Conservation (phyloP, 164 flowering plant genomes). For the Liquidambar formosana region DNA sequence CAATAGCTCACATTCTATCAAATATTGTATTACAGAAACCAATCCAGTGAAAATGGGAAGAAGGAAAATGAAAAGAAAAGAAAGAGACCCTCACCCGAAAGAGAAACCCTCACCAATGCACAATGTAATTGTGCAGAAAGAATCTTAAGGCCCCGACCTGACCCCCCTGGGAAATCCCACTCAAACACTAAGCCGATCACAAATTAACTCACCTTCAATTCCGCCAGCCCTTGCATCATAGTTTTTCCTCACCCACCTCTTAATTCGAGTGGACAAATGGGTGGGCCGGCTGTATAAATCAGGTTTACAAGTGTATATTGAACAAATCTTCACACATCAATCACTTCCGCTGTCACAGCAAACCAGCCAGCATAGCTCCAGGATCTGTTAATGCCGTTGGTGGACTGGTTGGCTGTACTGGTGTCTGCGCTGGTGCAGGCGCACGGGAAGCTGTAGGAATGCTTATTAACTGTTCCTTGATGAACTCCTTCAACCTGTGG, state of each 20-base stretch:
- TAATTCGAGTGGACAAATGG: conserved; percentile 19
- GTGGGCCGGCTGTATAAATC: conserved; percentile 37
- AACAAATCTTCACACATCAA: conserved; percentile 41
- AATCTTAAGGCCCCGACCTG: conserved; percentile 37
- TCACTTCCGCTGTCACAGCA: conserved; percentile 46
- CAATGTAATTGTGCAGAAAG: conserved; percentile 44
- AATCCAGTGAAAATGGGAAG: conserved; percentile 22
- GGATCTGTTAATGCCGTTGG: conserved; percentile 59
- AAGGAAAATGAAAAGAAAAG: not conserved
- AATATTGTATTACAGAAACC: conserved; percentile 37
- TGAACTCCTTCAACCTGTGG: conserved; percentile 89
- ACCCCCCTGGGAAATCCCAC: conserved; percentile 15
- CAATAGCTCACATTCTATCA: conserved; percentile 21
- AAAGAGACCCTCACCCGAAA: conserved; percentile 13
- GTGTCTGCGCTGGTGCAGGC: conserved; percentile 45
- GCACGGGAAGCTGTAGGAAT: conserved; percentile 52
- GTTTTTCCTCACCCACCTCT: conserved; percentile 26
- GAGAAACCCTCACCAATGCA: conserved; percentile 32
- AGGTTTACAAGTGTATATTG: conserved; percentile 32
- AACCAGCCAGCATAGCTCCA: conserved; percentile 85
- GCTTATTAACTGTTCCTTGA: conserved; percentile 81
- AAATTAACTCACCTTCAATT: conserved; percentile 28
- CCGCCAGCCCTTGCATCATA: conserved; percentile 71
- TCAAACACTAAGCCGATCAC: conserved; percentile 36
- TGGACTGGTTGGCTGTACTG: conserved; percentile 41